Conservation (phyloP, 2,329 filamentous ascomycete genomes). For the Talaromyces verruculosus region DNA sequence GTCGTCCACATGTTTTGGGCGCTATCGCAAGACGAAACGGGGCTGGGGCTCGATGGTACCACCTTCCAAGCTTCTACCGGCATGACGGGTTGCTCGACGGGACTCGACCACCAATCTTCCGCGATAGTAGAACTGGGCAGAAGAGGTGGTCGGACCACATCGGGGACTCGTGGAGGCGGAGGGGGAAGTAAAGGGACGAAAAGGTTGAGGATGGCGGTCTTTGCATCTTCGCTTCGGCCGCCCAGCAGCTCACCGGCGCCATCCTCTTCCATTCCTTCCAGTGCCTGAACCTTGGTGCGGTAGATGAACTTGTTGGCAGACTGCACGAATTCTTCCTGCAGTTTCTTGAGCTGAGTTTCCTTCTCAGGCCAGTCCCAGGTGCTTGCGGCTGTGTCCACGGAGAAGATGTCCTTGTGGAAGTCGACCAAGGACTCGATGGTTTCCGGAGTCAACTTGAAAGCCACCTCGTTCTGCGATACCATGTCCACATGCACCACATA, state of each 20-base stretch:
- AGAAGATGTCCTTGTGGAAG: constrained; percentile 95
- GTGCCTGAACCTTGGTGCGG: constrained; percentile 79
- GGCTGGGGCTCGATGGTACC: constrained; percentile 79
- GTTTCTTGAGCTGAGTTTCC: constrained; percentile 92
- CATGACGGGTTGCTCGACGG: constrained; percentile 57
- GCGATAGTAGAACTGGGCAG: constrained; percentile 77
- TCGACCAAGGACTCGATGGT: constrained; percentile 91
- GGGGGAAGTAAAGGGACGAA: constrained; percentile 83
- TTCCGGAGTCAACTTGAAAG: constrained; percentile 93
- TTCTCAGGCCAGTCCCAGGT: constrained; percentile 97
- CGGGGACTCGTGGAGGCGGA: constrained; percentile 81
- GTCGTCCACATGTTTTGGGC: constrained; percentile 74
- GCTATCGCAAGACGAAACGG: constrained; percentile 70
- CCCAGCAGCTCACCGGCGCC: constrained; percentile 89
- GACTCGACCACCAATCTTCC: constrained; percentile 78
- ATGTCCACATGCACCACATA: constrained; percentile 99
- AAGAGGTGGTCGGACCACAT: constrained; percentile 80
- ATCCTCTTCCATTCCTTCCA: constrained; percentile 96
- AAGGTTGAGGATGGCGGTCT: constrained; percentile 77
- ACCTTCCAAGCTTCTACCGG: constrained; percentile 88
- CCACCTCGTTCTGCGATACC: constrained; percentile 95
- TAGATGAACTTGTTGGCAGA: constrained; percentile 97
- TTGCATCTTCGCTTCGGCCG: constrained; percentile 90
- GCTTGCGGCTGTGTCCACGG: constrained; percentile 80
- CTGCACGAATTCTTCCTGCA: constrained; percentile 95